phyloP scores from a whole-genome alignment of 2,329 filamentous ascomycete species.

The Ophiocordyceps polyrhachis-furcata region DNA sequence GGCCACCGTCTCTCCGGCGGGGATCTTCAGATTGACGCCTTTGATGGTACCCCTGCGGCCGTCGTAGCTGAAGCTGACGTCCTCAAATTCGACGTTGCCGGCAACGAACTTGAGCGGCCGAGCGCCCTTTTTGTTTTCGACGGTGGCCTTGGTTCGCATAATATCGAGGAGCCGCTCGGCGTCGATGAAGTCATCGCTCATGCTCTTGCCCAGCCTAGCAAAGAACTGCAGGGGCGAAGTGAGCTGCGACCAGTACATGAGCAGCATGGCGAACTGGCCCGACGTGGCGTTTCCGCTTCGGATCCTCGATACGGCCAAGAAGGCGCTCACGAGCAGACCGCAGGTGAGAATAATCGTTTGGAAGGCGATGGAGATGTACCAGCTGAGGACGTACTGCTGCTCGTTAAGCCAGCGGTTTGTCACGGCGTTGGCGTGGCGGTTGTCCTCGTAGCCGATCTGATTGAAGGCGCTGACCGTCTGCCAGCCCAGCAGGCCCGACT shows the following conservation, averaged over 20 bases:
- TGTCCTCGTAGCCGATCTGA: slow-evolving; percentile 36
- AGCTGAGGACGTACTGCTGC: slow-evolving; percentile 21
- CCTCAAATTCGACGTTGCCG: slow-evolving; percentile 34
- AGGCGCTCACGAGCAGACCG: slow-evolving; percentile 46
- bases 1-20: slow-evolving; percentile 34
- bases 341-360: slow-evolving; percentile 47
- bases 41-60: slow-evolving; percentile 39
- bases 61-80: slow-evolving; percentile 40
- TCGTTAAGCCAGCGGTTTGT: slow-evolving; percentile 19
- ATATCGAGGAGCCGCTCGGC: slow-evolving; percentile 38
- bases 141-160: slow-evolving; percentile 36
- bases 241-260: slow-evolving; percentile 59
- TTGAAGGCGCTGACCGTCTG: slow-evolving; percentile 41
- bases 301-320: slow-evolving; percentile 46
- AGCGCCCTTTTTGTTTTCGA: slow-evolving; percentile 32
- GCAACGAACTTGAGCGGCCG: slow-evolving; percentile 29
- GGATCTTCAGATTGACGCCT: slow-evolving; percentile 29
- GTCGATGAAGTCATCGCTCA: slow-evolving; percentile 37
- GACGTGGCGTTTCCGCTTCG: slow-evolving; percentile 38
- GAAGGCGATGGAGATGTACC: slow-evolving; percentile 32
- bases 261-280: slow-evolving; percentile 50
- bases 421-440: slow-evolving; percentile 32
- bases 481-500: slow-evolving; percentile 39
- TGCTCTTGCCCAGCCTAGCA: slow-evolving; percentile 32
- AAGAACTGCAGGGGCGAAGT: slow-evolving; percentile 56